Evolutionary conservation across 208 protist genomes (phyloP).

Genomic region (Wallacemonas rigidus): DNA sequence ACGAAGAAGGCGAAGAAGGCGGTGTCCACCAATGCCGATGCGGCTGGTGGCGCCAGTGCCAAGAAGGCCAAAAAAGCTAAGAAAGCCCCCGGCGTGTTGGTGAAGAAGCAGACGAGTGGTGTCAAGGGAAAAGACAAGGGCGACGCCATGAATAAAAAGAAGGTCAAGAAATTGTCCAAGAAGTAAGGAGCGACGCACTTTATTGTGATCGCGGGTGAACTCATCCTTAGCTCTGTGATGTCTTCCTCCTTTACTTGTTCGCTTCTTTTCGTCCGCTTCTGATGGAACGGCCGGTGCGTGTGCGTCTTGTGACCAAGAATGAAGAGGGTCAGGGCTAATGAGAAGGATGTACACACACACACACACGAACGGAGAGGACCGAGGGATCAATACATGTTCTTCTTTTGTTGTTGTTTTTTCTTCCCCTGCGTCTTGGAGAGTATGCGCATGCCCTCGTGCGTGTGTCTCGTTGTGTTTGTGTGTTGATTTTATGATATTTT

Average conservation of each 20-base stretch:
- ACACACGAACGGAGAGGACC: too few species aligned
- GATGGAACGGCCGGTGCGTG: too few species aligned
- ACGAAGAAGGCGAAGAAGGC: constrained; percentile 21
- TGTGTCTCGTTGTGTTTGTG: neutral
- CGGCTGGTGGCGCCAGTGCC: constrained; percentile 8
- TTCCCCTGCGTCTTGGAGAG: too few species aligned
- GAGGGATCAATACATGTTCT: too few species aligned
- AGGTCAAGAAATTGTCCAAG: constrained; percentile 20
- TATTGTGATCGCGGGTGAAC: neutral
- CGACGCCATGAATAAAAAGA: constrained; percentile 17
- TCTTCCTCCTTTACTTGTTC: too few species aligned
- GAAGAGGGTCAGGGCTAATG: too few species aligned
- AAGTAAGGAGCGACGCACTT: neutral
- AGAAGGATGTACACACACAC: too few species aligned
- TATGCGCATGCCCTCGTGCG: neutral
- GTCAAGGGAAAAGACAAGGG: neutral
- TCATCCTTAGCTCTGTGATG: neutral
- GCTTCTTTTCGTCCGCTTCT: too few species aligned
- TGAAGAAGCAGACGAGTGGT: constrained; percentile 22
- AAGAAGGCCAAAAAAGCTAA: constrained; percentile 25
- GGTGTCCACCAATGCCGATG: neutral
- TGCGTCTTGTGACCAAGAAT: too few species aligned
- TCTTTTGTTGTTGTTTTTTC: too few species aligned
- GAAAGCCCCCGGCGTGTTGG: constrained; percentile 6
- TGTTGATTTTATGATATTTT: too few species aligned